Evolutionary conservation across 345 rosid genomes (phyloP).

Genomic region (thale cress (Arabidopsis thaliana)): DNA sequence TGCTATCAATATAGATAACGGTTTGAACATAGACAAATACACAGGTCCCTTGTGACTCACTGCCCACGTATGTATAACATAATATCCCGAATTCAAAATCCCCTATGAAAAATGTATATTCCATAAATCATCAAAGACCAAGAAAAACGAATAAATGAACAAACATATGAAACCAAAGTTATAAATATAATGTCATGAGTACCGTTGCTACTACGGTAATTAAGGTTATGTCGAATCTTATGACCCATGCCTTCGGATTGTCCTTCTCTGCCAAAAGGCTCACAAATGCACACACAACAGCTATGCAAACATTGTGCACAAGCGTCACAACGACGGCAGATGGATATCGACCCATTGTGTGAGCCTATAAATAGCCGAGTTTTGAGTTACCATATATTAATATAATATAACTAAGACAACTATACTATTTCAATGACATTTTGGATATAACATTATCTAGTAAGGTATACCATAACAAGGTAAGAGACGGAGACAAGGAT

Average conservation of each 20-base stretch:
- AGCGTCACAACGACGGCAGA: constrained; percentile 73
- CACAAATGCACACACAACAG: constrained; percentile 58
- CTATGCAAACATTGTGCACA: constrained; percentile 63
- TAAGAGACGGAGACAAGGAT: constrained; percentile 43
- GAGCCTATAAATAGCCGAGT: constrained; percentile 54
- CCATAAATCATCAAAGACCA: neutral
- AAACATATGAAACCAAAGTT: neutral
- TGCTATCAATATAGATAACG: constrained; percentile 50
- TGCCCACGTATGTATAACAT: constrained; percentile 42
- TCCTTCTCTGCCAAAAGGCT: constrained; percentile 56
- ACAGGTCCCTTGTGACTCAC: constrained; percentile 53
- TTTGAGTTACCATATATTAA: constrained; percentile 8
- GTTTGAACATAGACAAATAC: constrained; percentile 52
- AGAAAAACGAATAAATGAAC: neutral
- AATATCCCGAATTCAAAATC: constrained; percentile 54
- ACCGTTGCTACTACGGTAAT: constrained; percentile 47
- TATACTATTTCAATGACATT: neutral
- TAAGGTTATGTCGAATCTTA: constrained; percentile 55
- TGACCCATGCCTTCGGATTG: constrained; percentile 63
- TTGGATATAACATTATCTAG: neutral
- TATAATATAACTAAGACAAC: neutral
- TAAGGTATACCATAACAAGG: constrained; percentile 50
- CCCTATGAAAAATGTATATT: constrained; percentile 48
- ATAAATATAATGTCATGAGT: neutral
- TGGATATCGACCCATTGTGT: constrained; percentile 80